Conservation (phyloP, 2,329 filamentous ascomycete genomes). For the Fusarium chlamydosporum region DNA sequence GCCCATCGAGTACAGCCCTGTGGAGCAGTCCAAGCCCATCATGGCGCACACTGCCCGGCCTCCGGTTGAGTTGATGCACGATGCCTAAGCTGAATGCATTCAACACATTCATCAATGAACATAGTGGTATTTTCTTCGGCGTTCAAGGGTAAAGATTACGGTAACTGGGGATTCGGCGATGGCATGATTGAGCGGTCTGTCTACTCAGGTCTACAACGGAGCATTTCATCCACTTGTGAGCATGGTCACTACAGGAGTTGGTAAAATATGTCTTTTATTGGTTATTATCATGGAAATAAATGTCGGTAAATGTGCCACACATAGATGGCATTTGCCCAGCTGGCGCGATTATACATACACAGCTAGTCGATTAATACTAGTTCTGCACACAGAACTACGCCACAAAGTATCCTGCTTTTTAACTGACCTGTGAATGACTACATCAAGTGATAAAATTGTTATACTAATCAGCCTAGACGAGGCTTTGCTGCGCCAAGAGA, state of each 20-base stretch:
- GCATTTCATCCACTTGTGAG: slow-evolving; percentile 37
- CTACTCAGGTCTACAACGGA: slow-evolving; percentile 30
- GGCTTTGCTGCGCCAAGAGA: slow-evolving; percentile 44
- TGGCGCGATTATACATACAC: slow-evolving; percentile 33
- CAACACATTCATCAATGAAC: not conserved
- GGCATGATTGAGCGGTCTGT: slow-evolving; percentile 27
- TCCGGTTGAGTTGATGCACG: slow-evolving; percentile 74
- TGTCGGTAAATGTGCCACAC: slow-evolving; percentile 18
- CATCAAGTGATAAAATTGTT: not conserved
- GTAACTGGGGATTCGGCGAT: slow-evolving; percentile 13
- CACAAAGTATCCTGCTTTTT: not conserved
- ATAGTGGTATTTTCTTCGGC: slow-evolving; percentile 36
- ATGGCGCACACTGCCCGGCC: slow-evolving; percentile 73
- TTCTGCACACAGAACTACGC: slow-evolving; percentile 25
- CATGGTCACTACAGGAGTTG: slow-evolving; percentile 43
- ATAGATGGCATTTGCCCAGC: slow-evolving; percentile 16
- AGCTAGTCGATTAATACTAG: slow-evolving; percentile 28
- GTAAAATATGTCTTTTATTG: slow-evolving; percentile 37
- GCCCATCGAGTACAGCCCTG: slow-evolving; percentile 61
- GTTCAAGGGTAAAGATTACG: slow-evolving; percentile 38
- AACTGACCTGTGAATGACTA: not conserved
- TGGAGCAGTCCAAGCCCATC: slow-evolving; percentile 63
- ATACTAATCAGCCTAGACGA: slow-evolving; percentile 27
- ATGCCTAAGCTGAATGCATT: slow-evolving; percentile 49
- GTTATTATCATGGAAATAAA: slow-evolving; percentile 22